Evolutionary conservation across 2,329 filamentous ascomycete genomes (phyloP), one percentile per base, ranked within the genome.

Genomic region (Thelonectria rubi): DNA sequence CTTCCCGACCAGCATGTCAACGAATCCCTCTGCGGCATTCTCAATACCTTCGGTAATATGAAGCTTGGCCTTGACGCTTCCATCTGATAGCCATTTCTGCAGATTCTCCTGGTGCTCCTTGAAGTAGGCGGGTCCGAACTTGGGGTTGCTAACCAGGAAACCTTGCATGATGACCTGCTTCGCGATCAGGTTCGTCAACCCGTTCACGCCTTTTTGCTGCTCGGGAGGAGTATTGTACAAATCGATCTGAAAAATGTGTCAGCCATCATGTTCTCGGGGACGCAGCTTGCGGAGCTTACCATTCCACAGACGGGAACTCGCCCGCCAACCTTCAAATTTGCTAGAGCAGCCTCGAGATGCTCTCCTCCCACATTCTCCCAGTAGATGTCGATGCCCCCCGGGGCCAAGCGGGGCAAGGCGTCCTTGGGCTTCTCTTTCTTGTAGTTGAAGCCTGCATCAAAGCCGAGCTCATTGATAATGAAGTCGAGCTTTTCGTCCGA

Each of bases 401-500:
- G 91, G 0, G 91, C 91, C 17, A 95, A 82, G 60, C 91, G 84
- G 66, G 81, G 77, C 58, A 96, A 82, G 0, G 91, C 92, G 11
- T 89, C 88, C 1, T 78, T 73, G 0, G 91, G 84, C 68, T 84
- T 86, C 80, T 95, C 91, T 68, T 86, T 93, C 84, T 95, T 94
- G 84, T 96, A 96, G 82, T 96, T 95, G 80, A 94, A 95, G 9
- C 88, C 92, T 15, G 67, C 79, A 57, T 86, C 82, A 66, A 82
- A 85, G 9, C 82, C 83, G 1, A 86, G 78, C 71, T 84, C 79
- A 57, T 81, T 77, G 45, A 67, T 73, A 54, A 85, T 76, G 75
- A 88, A 95, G 18, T 91, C 86, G 21, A 93, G 82, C 81, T 97
- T 96, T 72, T 91, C 88, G 72, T 94, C 90, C 17, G 87, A 87